Base-by-base conservation (phyloP, 306 rosid genomes). In the Adenanthera pavonina region DNA sequence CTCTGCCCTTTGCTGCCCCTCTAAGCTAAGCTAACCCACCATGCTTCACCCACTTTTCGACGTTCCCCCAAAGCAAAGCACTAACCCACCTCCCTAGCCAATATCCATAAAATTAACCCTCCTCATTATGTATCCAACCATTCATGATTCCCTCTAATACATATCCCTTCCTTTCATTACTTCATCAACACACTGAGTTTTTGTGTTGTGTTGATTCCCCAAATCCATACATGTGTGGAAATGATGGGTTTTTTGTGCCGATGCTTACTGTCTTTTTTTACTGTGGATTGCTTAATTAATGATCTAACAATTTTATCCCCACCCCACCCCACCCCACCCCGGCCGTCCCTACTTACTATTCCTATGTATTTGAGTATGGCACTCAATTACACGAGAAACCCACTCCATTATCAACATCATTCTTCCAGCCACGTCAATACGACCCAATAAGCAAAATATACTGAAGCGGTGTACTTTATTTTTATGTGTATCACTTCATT, bases 1-100 rank as follows among this genome's bases (percentile, higher is more conserved):
- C 49, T 67, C 38, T 66, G 15, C 54, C 56, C 89, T 79, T 94
- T 94, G 90, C 97, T 84, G 85, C 69, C 69, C 91, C 87, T 86
- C 83, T 82, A 91, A 91, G 93, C 82, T 74, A 91, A 87, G 96
- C 78, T 69, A 69, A 20, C 74, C 36, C 85, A 88, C 59, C 85
- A 83, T 74, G 73, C 76, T 78, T 84, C 77, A 20, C 49, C 75
- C 77, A 69, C 82, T 83, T 82, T 76, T 67, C 60, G 78, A 64
- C 85, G 64, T 82, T 67, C 62, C 83, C 53, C 61, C 25, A 53
- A 87, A 85, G 87, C 83, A 75, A 84, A 84, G 80, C 67, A 46
- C 60, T 75, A 74, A 43, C 57, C 60, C 10, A 62, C 30, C 15
- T 61, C 78, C 59, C 78, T 73, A 75, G 43, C 75, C 64, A 79